phyloP scores from a whole-genome alignment of 2,329 filamentous ascomycete species.

The Clonostachys solani region DNA sequence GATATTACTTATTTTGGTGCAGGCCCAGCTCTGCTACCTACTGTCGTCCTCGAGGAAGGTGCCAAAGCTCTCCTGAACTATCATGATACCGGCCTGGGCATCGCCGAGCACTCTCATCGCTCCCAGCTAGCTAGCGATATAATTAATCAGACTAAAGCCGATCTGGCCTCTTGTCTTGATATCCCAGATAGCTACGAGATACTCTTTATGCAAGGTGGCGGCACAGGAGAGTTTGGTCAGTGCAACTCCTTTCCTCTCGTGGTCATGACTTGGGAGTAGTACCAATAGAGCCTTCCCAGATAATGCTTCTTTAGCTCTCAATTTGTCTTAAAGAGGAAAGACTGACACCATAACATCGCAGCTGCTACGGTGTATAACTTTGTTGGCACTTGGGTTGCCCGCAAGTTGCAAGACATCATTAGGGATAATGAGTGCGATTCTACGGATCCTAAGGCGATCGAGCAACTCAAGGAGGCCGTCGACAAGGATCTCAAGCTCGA shows the following conservation, averaged over 20 bases:
- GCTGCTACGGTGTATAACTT: constrained; percentile 81
- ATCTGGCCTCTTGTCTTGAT: constrained; percentile 70
- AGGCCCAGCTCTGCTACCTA: constrained; percentile 83
- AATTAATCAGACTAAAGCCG: constrained; percentile 72
- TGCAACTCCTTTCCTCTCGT: no score
- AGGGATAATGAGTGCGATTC: constrained; percentile 42
- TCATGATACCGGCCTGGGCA: constrained; percentile 73
- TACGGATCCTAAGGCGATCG: constrained; percentile 47
- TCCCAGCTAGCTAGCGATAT: constrained; percentile 75
- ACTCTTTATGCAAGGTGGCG: constrained; percentile 83
- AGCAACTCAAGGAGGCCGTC: constrained; percentile 59
- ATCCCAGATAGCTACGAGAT: constrained; percentile 85
- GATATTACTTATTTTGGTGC: constrained; percentile 87
- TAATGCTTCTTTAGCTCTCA: no score
- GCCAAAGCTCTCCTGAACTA: constrained; percentile 78
- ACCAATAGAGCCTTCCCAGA: no score
- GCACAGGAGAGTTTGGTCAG: constrained; percentile 83
- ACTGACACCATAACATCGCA: no score
- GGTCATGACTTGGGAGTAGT: no score
- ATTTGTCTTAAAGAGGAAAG: no score
- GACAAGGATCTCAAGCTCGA: constrained; percentile 74
- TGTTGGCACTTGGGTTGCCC: constrained; percentile 75
- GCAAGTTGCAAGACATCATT: constrained; percentile 56
- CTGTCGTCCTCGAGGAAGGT: constrained; percentile 72
- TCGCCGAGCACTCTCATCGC: constrained; percentile 89